Evolutionary conservation across 768 basidiomycete species (phyloP).

Genomic region (Steccherinum ochraceum): DNA sequence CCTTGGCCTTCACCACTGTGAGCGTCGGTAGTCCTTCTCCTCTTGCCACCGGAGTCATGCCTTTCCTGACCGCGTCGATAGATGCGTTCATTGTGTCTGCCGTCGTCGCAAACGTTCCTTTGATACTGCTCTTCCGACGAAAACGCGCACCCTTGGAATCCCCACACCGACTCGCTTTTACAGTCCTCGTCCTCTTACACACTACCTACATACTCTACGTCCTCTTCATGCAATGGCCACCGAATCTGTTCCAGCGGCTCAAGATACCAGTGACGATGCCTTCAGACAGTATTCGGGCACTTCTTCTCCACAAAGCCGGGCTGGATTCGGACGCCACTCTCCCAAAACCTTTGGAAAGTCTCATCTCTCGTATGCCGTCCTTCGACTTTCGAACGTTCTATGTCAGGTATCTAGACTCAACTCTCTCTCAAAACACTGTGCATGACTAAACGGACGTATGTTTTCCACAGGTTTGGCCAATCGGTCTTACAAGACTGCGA

Average conservation of each 20-base stretch:
- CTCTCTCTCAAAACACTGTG: not conserved
- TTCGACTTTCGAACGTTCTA: slow-evolving; percentile 55
- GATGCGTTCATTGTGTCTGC: slow-evolving; percentile 18
- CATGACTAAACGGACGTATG: not conserved
- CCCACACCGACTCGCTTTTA: slow-evolving; percentile 22
- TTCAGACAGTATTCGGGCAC: slow-evolving; percentile 42
- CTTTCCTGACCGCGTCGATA: slow-evolving; percentile 20
- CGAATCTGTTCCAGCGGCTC: slow-evolving; percentile 57
- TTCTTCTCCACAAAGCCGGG: slow-evolving; percentile 38
- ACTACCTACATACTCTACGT: slow-evolving; percentile 43
- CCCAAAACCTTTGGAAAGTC: slow-evolving; percentile 40
- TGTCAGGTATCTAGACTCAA: slow-evolving; percentile 39
- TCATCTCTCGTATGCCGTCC: slow-evolving; percentile 49
- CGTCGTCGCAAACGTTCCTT: slow-evolving; percentile 11
- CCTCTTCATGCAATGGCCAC: slow-evolving; percentile 42
- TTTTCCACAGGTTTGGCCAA: slow-evolving; percentile 56
- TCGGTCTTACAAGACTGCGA: slow-evolving; percentile 53
- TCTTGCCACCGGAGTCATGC: slow-evolving; percentile 13
- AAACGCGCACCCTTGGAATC: slow-evolving; percentile 5
- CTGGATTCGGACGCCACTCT: slow-evolving; percentile 22
- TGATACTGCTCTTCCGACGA: slow-evolving; percentile 11
- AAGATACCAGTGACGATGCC: slow-evolving; percentile 48
- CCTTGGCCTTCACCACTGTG: not conserved
- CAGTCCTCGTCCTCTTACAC: slow-evolving; percentile 40
- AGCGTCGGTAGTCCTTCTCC: not conserved